A percentile compares a stretch with the other conserved stretches of the same genome.
Conservation (phyloP, 2,329 filamentous ascomycete genomes). For the Arthrobotrys sinensis region DNA sequence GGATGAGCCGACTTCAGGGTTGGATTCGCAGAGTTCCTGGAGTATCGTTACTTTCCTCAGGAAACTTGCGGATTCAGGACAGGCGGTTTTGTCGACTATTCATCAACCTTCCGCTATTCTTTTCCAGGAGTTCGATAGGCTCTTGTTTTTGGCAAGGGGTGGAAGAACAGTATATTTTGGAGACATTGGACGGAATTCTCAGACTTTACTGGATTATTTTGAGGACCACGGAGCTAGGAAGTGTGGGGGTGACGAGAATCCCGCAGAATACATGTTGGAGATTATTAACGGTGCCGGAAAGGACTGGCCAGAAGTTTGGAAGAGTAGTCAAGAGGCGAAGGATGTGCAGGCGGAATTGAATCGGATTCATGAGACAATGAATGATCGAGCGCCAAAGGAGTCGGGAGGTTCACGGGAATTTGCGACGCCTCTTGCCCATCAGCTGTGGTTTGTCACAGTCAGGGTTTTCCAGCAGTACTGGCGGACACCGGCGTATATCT, state of each 20-base stretch:
- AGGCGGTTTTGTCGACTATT: constrained; percentile 74
- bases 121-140: constrained; percentile 73
- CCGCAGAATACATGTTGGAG: constrained; percentile 84
- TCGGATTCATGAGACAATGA: constrained; percentile 70
- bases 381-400: constrained; percentile 70
- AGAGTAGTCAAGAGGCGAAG: constrained; percentile 69
- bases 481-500: constrained; percentile 90
- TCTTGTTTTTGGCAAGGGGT: constrained; percentile 77
- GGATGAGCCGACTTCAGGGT: constrained; percentile 72
- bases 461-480: constrained; percentile 94
- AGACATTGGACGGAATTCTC: constrained; percentile 80
- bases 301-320: constrained; percentile 72
- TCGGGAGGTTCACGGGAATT: constrained; percentile 80
- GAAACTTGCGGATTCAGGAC: constrained; percentile 72
- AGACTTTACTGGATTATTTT: constrained; percentile 80
- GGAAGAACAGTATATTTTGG: constrained; percentile 87
- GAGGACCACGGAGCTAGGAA: constrained; percentile 78
- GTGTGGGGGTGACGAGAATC: constrained; percentile 80
- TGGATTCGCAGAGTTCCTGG: constrained; percentile 73
- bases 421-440: constrained; percentile 79
- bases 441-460: constrained; percentile 77
- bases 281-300: constrained; percentile 72
- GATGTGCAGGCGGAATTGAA: constrained; percentile 70
- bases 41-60: constrained; percentile 74
- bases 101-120: constrained; percentile 75